Evolutionary conservation across 164 flowering plant genomes (phyloP).

Genomic region (Piper betle): DNA sequence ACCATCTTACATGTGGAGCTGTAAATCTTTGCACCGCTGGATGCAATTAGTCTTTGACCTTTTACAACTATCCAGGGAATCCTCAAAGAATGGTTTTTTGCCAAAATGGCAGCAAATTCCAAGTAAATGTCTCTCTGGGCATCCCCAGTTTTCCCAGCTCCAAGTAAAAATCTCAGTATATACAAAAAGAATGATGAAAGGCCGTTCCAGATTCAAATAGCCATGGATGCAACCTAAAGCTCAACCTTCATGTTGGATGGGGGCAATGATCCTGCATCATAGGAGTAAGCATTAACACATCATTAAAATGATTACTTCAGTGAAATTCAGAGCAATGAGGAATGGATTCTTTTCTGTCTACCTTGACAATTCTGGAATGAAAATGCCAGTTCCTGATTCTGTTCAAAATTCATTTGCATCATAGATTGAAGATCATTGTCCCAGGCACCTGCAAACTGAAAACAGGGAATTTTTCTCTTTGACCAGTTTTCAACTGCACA

Average conservation of each 20-base stretch:
- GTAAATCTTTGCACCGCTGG: constrained; percentile 16
- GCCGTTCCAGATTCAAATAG: constrained; percentile 12
- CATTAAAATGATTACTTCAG: too few relatives aligned
- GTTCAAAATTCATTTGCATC: constrained; percentile 82
- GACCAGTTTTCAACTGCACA: neutral
- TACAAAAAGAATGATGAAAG: neutral
- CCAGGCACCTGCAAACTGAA: constrained; percentile 50
- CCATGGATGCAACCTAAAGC: constrained; percentile 28
- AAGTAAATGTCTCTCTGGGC: constrained; percentile 4
- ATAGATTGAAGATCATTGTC: constrained; percentile 81
- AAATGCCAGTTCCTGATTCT: constrained; percentile 18
- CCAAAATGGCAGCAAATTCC: constrained; percentile 11
- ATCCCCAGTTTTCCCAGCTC: constrained; percentile 6
- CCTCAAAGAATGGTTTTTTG: constrained; percentile 25
- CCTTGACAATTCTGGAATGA: constrained; percentile 23
- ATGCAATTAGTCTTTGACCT: constrained; percentile 27
- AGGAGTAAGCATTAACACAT: neutral
- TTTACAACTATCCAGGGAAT: constrained; percentile 23
- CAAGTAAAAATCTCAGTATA: constrained; percentile 19
- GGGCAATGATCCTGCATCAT: constrained; percentile 41
- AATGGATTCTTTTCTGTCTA: constrained; percentile 5
- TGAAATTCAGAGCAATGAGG: neutral
- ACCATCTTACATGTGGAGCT: constrained; percentile 25
- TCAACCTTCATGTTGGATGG: constrained; percentile 56
- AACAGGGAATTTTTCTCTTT: neutral